phyloP scores from a whole-genome alignment of 2,329 filamentous ascomycete genomes.

The Aspergillus fumigatus region DNA sequence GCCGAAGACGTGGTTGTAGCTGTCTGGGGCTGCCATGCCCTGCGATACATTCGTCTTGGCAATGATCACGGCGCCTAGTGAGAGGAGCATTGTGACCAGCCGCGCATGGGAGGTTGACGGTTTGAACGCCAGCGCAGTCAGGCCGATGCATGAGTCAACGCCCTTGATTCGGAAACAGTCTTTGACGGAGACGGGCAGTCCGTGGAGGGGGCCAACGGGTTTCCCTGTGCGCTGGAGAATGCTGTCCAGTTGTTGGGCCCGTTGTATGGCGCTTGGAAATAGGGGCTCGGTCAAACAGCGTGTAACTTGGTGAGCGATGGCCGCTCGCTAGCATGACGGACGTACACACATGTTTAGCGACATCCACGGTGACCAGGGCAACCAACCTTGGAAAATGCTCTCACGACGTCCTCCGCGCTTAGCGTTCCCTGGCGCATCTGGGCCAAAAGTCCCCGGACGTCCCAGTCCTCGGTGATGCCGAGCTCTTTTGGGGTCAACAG shows the following conservation, averaged over 20 bases:
- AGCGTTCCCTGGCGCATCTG: too few species aligned
- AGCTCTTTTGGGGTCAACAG: too few species aligned
- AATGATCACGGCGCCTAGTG: conserved; percentile 62
- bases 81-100: conserved; percentile 55
- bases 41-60: conserved; percentile 67
- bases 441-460: too few species aligned
- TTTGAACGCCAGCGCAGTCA: conserved; percentile 57
- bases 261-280: conserved; percentile 46
- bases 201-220: conserved; percentile 57
- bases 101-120: conserved; percentile 54
- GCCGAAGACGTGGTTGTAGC: conserved; percentile 59
- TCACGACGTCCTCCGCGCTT: too few species aligned
- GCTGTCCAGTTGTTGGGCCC: conserved; percentile 46
- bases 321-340: conserved; percentile 49
- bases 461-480: too few species aligned
- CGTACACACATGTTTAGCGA: too few species aligned
- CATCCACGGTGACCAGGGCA: too few species aligned
- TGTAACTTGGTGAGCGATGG: conserved; percentile 39
- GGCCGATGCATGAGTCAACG: conserved; percentile 51
- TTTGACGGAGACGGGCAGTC: conserved; percentile 54
- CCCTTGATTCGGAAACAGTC: conserved; percentile 45
- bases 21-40: conserved; percentile 52
- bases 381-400: too few species aligned
- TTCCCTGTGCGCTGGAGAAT: conserved; percentile 35
- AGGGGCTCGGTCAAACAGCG: conserved; percentile 51